These are phyloP conservation scores for Colletotrichum tofieldiae DNA, from an alignment of 2,329 filamentous ascomycete genomes.

Conservation along the genomic window DNA sequence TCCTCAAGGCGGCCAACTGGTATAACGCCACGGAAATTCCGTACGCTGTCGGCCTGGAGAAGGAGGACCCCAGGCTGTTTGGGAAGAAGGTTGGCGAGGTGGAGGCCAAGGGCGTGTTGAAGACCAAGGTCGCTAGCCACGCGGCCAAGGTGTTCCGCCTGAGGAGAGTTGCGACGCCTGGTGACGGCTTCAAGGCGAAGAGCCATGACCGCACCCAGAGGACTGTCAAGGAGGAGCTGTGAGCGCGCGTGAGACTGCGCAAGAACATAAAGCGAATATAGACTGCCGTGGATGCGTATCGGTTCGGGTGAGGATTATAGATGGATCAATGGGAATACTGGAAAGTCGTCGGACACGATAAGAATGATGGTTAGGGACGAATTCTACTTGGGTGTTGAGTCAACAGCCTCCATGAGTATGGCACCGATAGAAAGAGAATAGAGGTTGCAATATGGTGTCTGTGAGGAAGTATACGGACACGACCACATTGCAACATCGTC, in stretches of 20 bases:
- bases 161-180: slow-evolving; percentile 41
- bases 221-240: slow-evolving; percentile 44
- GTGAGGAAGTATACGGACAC: neutral
- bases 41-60: slow-evolving; percentile 43
- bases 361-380: too few species aligned
- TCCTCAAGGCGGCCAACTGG: slow-evolving; percentile 41
- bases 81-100: slow-evolving; percentile 44
- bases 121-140: slow-evolving; percentile 41
- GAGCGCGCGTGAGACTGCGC: neutral
- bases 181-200: slow-evolving; percentile 45
- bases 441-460: too few species aligned
- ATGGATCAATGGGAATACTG: neutral
- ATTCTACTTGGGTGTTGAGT: neutral
- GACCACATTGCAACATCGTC: neutral
- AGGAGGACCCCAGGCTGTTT: slow-evolving; percentile 44
- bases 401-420: too few species aligned
- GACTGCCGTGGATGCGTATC: neutral
- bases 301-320: neutral
- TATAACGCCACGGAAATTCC: slow-evolving; percentile 45
- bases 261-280: neutral
- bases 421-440: too few species aligned
- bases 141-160: slow-evolving; percentile 44
- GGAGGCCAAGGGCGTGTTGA: slow-evolving; percentile 40
- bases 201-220: slow-evolving; percentile 43
- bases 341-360: neutral